Evolutionary conservation across 208 protist species (phyloP).

Genomic region (Crithidia mellificae): DNA sequence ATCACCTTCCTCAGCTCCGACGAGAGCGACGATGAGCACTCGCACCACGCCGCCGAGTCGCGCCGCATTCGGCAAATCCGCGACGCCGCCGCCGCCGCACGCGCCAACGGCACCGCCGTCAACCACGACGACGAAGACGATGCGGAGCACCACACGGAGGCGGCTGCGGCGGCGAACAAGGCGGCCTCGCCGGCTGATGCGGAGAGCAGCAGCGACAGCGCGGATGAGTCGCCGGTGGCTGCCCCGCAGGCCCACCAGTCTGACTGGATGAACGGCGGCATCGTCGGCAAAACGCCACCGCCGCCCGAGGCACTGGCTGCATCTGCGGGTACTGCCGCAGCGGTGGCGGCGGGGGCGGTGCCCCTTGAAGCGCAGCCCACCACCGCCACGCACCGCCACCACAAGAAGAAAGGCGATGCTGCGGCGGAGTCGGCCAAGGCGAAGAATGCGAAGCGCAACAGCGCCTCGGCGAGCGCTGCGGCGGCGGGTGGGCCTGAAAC

Average conservation of each 20-base stretch:
- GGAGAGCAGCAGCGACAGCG: slow-evolving; percentile 3
- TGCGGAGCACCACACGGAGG: not conserved
- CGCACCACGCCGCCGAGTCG: slow-evolving; percentile 68
- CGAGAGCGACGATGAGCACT: slow-evolving; percentile 81
- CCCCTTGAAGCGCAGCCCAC: not conserved
- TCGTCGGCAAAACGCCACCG: slow-evolving; percentile 11
- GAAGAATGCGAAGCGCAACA: slow-evolving; percentile 11
- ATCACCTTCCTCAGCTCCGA: slow-evolving; percentile 86
- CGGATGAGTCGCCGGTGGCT: not conserved
- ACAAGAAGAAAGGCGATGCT: slow-evolving; percentile 12
- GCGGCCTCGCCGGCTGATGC: not conserved
- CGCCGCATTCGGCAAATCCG: slow-evolving; percentile 38
- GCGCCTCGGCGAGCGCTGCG: not conserved
- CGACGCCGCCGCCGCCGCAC: slow-evolving; percentile 23
- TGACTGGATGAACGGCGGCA: slow-evolving; percentile 31
- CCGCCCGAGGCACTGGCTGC: slow-evolving; percentile 1
- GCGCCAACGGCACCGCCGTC: not conserved
- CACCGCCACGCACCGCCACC: not conserved
- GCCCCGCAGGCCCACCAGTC: slow-evolving; percentile 11
- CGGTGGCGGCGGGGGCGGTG: not conserved
- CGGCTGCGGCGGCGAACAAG: not conserved
- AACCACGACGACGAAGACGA: slow-evolving; percentile 3
- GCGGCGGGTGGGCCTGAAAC: not conserved
- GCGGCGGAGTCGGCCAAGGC: not conserved
- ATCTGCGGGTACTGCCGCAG: too few relatives aligned